A percentile compares a stretch with the other conserved stretches of the same genome.
These are phyloP conservation scores for Cytospora mali DNA, from an alignment of 2,329 filamentous ascomycete genomes.

Conservation along the genomic window DNA sequence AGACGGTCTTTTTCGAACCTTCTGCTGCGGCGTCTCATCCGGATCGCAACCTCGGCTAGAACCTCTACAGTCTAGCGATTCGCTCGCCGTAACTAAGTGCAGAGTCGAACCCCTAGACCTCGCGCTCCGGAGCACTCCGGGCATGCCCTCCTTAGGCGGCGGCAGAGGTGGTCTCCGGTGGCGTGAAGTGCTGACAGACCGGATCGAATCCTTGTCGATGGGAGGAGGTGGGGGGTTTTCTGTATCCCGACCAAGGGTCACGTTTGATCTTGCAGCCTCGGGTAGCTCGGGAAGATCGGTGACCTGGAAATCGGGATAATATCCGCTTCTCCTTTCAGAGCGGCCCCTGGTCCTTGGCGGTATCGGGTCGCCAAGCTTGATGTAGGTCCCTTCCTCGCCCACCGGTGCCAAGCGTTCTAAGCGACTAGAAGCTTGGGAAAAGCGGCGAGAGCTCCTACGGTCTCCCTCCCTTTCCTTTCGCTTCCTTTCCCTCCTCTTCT, in stretches of 20 bases:
- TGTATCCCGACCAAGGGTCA: slow-evolving; percentile 47
- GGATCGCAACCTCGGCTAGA: slow-evolving; percentile 36
- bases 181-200: slow-evolving; percentile 76
- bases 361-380: slow-evolving; percentile 47
- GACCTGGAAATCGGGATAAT: slow-evolving; percentile 63
- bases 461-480: slow-evolving; percentile 84
- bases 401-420: slow-evolving; percentile 81
- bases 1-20: slow-evolving; percentile 58
- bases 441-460: slow-evolving; percentile 73
- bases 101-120: slow-evolving; percentile 81
- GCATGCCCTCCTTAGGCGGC: slow-evolving; percentile 80
- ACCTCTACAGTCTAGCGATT: slow-evolving; percentile 46
- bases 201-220: slow-evolving; percentile 76
- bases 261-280: slow-evolving; percentile 55
- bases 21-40: slow-evolving; percentile 41
- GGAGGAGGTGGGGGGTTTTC: slow-evolving; percentile 64
- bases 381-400: slow-evolving; percentile 69
- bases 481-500: slow-evolving; percentile 58
- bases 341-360: slow-evolving; percentile 74
- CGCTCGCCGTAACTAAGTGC: slow-evolving; percentile 74
- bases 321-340: slow-evolving; percentile 73
- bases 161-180: slow-evolving; percentile 75
- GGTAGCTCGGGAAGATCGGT: slow-evolving; percentile 78
- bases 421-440: slow-evolving; percentile 88
- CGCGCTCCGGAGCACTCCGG: slow-evolving; percentile 65